phyloP scores from a whole-genome alignment of 768 basidiomycete species.

The Sporobolomyces roseus region DNA sequence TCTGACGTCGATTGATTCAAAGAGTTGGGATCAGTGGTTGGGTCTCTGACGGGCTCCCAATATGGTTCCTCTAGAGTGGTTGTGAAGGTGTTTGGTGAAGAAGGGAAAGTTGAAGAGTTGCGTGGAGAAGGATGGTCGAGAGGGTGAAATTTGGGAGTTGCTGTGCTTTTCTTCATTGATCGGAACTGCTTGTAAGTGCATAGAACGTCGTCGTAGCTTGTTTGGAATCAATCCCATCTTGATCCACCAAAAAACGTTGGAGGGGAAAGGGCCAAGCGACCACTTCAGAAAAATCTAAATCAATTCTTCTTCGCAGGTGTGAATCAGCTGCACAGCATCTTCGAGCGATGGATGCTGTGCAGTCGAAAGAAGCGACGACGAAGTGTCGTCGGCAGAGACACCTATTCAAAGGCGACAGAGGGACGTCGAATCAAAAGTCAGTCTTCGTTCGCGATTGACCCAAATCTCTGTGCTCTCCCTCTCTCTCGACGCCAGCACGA shows the following conservation, averaged over 20 bases:
- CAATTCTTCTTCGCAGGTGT: too few relatives aligned
- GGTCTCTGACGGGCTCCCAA: neutral
- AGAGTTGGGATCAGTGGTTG: neutral
- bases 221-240: constrained; percentile 4
- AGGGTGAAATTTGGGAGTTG: neutral
- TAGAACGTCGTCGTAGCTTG: constrained; percentile 11
- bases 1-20: neutral
- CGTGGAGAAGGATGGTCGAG: neutral
- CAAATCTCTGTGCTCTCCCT: too few relatives aligned
- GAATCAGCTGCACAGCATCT: too few relatives aligned
- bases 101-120: neutral
- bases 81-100: neutral
- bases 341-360: too few relatives aligned
- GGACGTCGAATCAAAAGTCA: too few relatives aligned
- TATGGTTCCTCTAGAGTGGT: neutral
- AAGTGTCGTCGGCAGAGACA: neutral
- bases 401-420: neutral
- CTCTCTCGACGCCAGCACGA: too few relatives aligned
- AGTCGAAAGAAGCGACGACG: too few relatives aligned
- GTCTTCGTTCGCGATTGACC: too few relatives aligned
- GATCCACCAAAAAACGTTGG: too few relatives aligned
- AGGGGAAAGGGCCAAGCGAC: too few relatives aligned
- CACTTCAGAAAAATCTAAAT: too few relatives aligned
- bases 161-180: neutral
- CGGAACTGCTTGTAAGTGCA: constrained; percentile 8